These are phyloP conservation scores for Babesia caballi DNA, from an alignment of 169 alveolate genomes.

Conservation along the genomic window DNA sequence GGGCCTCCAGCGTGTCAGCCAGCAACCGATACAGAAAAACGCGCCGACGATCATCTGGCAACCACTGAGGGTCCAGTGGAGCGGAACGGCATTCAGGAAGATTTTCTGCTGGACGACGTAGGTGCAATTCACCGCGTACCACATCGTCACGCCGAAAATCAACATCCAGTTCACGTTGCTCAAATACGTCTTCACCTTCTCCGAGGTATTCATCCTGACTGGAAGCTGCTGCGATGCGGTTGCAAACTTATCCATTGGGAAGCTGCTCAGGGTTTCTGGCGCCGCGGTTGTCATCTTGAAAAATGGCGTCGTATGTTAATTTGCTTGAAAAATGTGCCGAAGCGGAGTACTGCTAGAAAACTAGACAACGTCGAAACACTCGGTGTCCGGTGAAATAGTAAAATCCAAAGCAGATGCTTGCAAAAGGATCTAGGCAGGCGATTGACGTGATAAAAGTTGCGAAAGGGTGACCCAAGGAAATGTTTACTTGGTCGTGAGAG, in stretches of 20 bases:
- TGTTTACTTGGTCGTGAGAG: too few species aligned
- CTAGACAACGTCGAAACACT: too few species aligned
- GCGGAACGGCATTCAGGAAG: slow-evolving; percentile 68
- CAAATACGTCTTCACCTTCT: background rate
- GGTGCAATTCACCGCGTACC: slow-evolving; percentile 76
- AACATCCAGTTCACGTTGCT: background rate
- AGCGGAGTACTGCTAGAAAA: too few species aligned
- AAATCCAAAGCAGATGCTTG: too few species aligned
- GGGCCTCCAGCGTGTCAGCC: slow-evolving; percentile 61
- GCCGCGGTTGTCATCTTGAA: background rate
- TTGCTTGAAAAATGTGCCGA: too few species aligned
- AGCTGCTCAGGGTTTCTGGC: background rate
- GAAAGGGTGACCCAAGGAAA: too few species aligned
- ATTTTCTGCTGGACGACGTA: slow-evolving; percentile 78
- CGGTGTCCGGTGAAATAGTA: too few species aligned
- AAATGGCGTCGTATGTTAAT: background rate
- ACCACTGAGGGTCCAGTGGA: slow-evolving; percentile 76
- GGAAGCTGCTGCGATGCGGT: background rate
- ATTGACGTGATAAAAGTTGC: too few species aligned
- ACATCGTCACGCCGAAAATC: slow-evolving; percentile 8
- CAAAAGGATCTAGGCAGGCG: too few species aligned
- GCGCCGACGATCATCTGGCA: slow-evolving; percentile 77
- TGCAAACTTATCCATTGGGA: background rate
- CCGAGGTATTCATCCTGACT: background rate
- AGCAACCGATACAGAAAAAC: slow-evolving; percentile 24